These are phyloP conservation scores for Phytophthora hybrid DNA, from an alignment of 352 stramenopile genomes.

Conservation along the genomic window DNA sequence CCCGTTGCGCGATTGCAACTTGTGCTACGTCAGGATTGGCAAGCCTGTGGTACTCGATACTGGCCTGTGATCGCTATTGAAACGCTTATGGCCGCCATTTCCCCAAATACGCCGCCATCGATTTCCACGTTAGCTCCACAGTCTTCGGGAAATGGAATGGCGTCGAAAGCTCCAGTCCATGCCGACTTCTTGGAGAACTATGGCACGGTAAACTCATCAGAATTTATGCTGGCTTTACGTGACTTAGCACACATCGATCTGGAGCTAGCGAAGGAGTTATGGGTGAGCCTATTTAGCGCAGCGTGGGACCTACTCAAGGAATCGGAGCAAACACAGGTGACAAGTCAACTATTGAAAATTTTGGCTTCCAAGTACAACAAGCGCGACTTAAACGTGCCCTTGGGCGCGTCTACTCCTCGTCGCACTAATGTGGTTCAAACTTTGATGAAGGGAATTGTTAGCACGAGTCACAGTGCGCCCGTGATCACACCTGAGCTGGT, in stretches of 20 bases:
- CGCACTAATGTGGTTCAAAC: conserved; percentile 89
- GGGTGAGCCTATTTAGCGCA: conserved; percentile 78
- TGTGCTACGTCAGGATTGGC: conserved; percentile 87
- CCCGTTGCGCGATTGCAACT: conserved; percentile 69
- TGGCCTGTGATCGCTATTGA: conserved; percentile 87
- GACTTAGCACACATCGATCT: conserved; percentile 84
- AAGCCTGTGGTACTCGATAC: conserved; percentile 85
- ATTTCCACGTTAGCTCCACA: conserved; percentile 10
- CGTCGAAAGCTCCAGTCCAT: conserved; percentile 23
- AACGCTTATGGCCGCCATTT: conserved; percentile 66
- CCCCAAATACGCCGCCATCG: conserved; percentile 20
- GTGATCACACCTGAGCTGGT: conserved; percentile 88
- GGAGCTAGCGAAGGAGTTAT: conserved; percentile 87
- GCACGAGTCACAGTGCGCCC: conserved; percentile 56
- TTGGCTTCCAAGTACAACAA: conserved; percentile 91
- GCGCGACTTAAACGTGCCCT: conserved; percentile 80
- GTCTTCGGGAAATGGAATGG: conserved; percentile 2
- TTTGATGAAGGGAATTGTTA: conserved; percentile 80
- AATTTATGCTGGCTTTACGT: conserved; percentile 66
- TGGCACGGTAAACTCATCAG: conserved; percentile 39
- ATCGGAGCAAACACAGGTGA: conserved; percentile 65
- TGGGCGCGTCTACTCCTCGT: conserved; percentile 50
- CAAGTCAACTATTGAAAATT: conserved; percentile 75
- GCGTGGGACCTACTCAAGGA: conserved; percentile 58
- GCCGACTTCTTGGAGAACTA: conserved; percentile 44